Percentiles rank a stretch among this genome's conserved stretches.
Evolutionary conservation across 164 flowering plant species (phyloP).

Genomic region (Cinnamomum micranthum): DNA sequence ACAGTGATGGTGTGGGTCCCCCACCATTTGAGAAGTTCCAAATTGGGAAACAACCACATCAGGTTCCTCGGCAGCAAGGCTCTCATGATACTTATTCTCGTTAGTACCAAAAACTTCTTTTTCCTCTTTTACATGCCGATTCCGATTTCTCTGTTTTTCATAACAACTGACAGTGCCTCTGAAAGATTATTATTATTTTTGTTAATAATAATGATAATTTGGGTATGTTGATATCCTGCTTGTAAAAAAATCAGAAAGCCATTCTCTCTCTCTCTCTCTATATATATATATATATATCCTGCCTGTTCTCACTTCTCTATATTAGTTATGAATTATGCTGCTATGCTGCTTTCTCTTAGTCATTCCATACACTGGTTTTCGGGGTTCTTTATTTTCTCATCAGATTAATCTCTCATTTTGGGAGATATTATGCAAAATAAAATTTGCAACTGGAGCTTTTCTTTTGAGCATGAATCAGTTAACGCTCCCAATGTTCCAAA

Average conservation of each 20-base stretch:
- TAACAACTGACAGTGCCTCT: no score
- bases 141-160: not conserved
- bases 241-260: no score
- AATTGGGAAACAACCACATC: constrained; percentile 32
- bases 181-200: no score
- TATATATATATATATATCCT: no score
- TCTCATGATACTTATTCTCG: constrained; percentile 17
- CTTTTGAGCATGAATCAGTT: no score
- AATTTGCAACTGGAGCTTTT: no score
- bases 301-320: not conserved
- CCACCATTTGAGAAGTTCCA: constrained; percentile 87
- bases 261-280: no score
- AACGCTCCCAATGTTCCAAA: no score
- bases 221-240: no score
- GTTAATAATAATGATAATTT: no score
- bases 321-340: not conserved
- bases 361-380: not conserved
- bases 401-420: not conserved
- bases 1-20: constrained; percentile 53
- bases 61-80: constrained; percentile 24
- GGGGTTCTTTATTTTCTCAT: no score
- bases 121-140: not conserved
- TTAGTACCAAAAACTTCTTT: constrained; percentile 7
- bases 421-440: not conserved
- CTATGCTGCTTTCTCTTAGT: not conserved